These are phyloP conservation scores for Arabidopsis arenosa DNA, from an alignment of 345 rosid species.

Conservation along the genomic window DNA sequence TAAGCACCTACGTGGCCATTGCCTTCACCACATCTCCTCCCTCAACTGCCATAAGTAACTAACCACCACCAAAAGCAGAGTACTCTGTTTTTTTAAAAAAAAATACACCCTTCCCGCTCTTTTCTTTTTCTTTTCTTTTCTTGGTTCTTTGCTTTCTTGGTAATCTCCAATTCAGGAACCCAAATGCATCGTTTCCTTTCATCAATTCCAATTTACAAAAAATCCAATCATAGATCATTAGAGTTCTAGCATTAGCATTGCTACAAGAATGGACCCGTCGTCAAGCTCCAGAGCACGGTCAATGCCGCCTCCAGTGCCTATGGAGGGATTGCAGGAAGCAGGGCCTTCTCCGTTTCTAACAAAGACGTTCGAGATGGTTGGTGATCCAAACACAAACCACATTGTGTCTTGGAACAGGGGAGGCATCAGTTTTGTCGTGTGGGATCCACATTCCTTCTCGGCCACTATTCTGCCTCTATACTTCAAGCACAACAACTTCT, in stretches of 20 bases:
- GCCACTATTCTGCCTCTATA: slow-evolving; percentile 65
- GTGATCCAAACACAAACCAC: slow-evolving; percentile 63
- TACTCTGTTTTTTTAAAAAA: slow-evolving; percentile 22
- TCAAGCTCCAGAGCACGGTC: slow-evolving; percentile 28
- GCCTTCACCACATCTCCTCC: slow-evolving; percentile 32
- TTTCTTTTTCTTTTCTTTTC: neutral
- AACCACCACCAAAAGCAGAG: slow-evolving; percentile 25
- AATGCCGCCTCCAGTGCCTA: slow-evolving; percentile 45
- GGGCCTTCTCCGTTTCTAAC: slow-evolving; percentile 84
- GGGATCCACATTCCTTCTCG: slow-evolving; percentile 79
- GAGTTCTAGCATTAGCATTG: slow-evolving; percentile 4
- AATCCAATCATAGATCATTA: neutral
- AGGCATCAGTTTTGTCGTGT: slow-evolving; percentile 75
- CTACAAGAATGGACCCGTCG: slow-evolving; percentile 24
- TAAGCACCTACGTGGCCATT: slow-evolving; percentile 30
- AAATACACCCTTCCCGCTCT: slow-evolving; percentile 27
- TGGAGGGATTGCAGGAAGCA: slow-evolving; percentile 73
- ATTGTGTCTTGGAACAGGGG: slow-evolving; percentile 78
- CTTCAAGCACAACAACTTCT: slow-evolving; percentile 96
- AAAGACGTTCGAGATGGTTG: slow-evolving; percentile 88
- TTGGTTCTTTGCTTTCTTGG: neutral
- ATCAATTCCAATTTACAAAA: neutral
- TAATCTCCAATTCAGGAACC: neutral
- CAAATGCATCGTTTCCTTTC: slow-evolving; percentile 8
- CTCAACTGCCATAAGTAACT: slow-evolving; percentile 20